A percentile compares a stretch with the other conserved stretches of the same genome.
Conservation (phyloP, 225 moss, liverwort and hornwort genomes). For the Pseudisothecium myosuroides region DNA sequence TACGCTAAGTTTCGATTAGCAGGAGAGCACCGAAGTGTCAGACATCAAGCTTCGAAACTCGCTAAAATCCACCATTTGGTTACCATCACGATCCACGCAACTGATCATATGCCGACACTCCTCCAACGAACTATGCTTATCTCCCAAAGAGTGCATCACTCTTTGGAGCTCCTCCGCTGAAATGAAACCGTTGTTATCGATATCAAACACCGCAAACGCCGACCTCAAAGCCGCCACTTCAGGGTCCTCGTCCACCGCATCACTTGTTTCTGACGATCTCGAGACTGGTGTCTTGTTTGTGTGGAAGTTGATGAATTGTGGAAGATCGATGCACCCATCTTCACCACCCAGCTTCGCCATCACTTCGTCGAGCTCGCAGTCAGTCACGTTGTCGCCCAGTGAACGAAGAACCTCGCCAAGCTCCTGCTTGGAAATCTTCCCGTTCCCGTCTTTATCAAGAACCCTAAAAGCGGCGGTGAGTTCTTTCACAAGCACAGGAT, state of each 20-base stretch:
- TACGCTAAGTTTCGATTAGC: not conserved
- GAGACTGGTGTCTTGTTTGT: not conserved
- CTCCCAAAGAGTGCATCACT: conserved; percentile 9
- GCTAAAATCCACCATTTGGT: conserved; percentile 23
- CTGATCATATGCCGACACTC: conserved; percentile 35
- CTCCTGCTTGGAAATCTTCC: conserved; percentile 4
- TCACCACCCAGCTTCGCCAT: not conserved
- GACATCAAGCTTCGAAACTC: conserved; percentile 29
- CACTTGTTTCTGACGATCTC: not conserved
- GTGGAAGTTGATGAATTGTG: conserved; percentile 16
- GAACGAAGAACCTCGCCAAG: conserved; percentile 4
- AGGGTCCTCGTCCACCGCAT: not conserved
- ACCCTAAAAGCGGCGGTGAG: conserved; percentile 1
- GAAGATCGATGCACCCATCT: conserved; percentile 6
- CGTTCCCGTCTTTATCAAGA: conserved; percentile 13
- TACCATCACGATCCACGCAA: conserved; percentile 23
- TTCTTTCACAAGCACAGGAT: not conserved
- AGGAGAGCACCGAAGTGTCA: not conserved
- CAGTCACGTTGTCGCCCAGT: not conserved
- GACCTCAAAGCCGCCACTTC: conserved; percentile 14
- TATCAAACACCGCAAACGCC: conserved; percentile 21
- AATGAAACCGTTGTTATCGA: conserved; percentile 19
- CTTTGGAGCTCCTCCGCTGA: conserved; percentile 24
- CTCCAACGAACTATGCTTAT: not conserved
- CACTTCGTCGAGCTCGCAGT: conserved; percentile 2